Evolutionary conservation across 495 filamentous ascomycete species (phyloP).

Genomic region (Aspergillus nanangensis): DNA sequence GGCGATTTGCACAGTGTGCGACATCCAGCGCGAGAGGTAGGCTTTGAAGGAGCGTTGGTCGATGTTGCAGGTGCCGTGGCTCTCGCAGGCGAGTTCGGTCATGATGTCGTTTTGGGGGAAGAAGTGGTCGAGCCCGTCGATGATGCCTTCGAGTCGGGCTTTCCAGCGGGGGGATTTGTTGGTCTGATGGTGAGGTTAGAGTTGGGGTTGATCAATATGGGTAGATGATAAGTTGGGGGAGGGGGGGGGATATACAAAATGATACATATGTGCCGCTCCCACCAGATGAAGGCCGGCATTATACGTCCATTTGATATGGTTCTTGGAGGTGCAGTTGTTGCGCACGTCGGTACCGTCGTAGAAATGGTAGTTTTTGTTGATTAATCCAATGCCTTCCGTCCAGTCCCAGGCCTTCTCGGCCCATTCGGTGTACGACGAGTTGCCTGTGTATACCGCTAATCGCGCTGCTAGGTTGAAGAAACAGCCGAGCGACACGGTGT

Average conservation of each 20-base stretch:
- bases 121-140: constrained; percentile 50
- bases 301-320: constrained; percentile 59
- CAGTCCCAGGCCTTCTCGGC: constrained; percentile 68
- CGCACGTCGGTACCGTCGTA: constrained; percentile 56
- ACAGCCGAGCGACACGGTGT: constrained; percentile 67
- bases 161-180: constrained; percentile 52
- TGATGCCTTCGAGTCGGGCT: constrained; percentile 47
- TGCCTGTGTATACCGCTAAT: constrained; percentile 67
- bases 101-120: constrained; percentile 44
- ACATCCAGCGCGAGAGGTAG: constrained; percentile 73
- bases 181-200: too few species aligned
- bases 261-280: constrained; percentile 70
- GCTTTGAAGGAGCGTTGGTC: constrained; percentile 80
- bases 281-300: constrained; percentile 60
- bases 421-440: constrained; percentile 68
- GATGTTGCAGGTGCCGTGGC: constrained; percentile 49
- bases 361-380: constrained; percentile 52
- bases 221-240: neutral
- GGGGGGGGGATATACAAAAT: constrained; percentile 43
- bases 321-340: constrained; percentile 43
- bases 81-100: constrained; percentile 56
- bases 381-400: constrained; percentile 53
- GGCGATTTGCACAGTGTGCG: constrained; percentile 56
- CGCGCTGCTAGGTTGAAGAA: constrained; percentile 75
- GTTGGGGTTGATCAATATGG: too few species aligned